These are phyloP conservation scores for Zancudomyces culisetae DNA, from an alignment of 371 early-diverging fungal genomes.

Conservation along the genomic window DNA sequence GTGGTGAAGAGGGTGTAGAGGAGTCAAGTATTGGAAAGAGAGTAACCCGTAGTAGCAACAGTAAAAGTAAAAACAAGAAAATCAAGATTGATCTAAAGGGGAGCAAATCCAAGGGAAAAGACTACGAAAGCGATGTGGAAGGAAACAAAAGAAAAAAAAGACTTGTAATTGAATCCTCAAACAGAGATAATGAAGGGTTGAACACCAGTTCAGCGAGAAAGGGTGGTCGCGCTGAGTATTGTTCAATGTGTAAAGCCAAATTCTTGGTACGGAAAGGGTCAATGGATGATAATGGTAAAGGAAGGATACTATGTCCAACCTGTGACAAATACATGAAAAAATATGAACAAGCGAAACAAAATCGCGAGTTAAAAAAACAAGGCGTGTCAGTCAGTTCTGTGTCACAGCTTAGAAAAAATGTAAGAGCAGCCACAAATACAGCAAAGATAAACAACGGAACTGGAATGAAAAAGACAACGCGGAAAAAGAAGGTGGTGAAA, in stretches of 20 bases:
- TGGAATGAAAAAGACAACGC: conserved; percentile 7
- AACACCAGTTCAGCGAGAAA: conserved; percentile 22
- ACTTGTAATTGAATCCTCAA: background rate
- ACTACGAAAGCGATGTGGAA: conserved; percentile 1
- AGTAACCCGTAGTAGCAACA: background rate
- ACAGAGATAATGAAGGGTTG: conserved; percentile 8
- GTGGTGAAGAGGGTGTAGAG: background rate
- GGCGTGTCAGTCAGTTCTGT: conserved; percentile 9
- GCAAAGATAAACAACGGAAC: background rate
- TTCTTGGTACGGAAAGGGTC: conserved; percentile 14
- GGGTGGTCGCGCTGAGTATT: conserved; percentile 16
- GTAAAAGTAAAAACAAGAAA: background rate
- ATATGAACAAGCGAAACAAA: background rate
- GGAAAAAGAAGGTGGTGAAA: conserved; percentile 9
- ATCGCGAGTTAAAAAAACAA: conserved; percentile 10
- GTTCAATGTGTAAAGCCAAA: conserved; percentile 12
- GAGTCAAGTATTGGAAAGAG: background rate
- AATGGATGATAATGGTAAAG: background rate
- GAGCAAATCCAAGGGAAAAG: conserved; percentile 6
- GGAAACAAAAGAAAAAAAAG: conserved; percentile 2
- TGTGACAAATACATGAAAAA: background rate
- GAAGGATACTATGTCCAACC: background rate
- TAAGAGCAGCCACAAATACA: conserved; percentile 5
- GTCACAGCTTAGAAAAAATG: conserved; percentile 1
- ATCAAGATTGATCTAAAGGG: background rate